These are phyloP conservation scores for Coniferiporia weirii DNA, from an alignment of 1,284 basidiomycete species.

Conservation along the genomic window DNA sequence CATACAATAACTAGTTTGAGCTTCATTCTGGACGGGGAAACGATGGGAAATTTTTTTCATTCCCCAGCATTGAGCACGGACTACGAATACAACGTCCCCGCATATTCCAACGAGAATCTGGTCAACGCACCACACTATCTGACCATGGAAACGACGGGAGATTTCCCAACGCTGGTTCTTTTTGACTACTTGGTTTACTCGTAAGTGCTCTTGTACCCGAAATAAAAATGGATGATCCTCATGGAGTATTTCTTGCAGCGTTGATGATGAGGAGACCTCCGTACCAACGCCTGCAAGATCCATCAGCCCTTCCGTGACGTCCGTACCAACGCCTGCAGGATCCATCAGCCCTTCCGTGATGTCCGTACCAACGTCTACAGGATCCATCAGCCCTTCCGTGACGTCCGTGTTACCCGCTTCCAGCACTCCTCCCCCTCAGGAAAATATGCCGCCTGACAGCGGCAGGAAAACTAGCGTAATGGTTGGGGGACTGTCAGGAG, in stretches of 20 bases:
- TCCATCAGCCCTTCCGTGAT: no score
- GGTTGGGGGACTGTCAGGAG: no score
- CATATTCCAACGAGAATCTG: not conserved
- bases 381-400: no score
- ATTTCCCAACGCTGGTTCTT: not conserved
- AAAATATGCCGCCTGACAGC: no score
- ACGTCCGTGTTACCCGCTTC: no score
- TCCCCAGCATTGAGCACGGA: slow-evolving; percentile 1
- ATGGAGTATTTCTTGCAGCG: no score
- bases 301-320: not conserved
- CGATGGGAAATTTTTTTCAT: slow-evolving; percentile 10
- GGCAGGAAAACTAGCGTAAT: no score
- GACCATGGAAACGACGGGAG: slow-evolving; percentile 2
- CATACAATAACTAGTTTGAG: slow-evolving; percentile 1
- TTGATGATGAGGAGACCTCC: not conserved
- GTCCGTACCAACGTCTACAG: no score
- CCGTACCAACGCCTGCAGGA: no score
- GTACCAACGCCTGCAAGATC: no score
- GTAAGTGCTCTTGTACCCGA: not conserved
- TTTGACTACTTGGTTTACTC: slow-evolving; percentile 14
- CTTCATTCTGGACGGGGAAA: slow-evolving; percentile 10
- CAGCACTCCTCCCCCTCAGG: no score
- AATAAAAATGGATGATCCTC: no score
- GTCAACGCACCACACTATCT: slow-evolving; percentile 1
- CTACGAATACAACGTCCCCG: slow-evolving; percentile 10